Conservation (phyloP, 495 filamentous ascomycete genomes). For the Neurospora cerealis region DNA sequence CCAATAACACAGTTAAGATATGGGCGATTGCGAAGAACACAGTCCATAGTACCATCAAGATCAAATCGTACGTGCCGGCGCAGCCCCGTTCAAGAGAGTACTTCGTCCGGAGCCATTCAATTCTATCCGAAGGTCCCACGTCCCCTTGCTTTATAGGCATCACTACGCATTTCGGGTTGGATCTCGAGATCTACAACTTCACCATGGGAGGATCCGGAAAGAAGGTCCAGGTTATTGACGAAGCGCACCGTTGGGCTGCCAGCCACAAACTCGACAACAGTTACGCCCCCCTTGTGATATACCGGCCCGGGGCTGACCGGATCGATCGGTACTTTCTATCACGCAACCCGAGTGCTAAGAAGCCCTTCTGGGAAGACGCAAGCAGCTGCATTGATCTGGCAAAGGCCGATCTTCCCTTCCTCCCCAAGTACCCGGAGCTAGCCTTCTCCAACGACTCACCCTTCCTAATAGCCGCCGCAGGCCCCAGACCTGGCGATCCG, state of each 20-base stretch:
- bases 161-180: constrained; percentile 20
- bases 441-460: constrained; percentile 16
- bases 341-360: constrained; percentile 11
- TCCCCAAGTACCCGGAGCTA: constrained; percentile 23
- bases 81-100: constrained; percentile 21
- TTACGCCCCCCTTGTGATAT: constrained; percentile 17
- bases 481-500: constrained; percentile 16
- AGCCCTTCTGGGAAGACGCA: constrained; percentile 17
- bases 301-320: constrained; percentile 16
- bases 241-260: constrained; percentile 21
- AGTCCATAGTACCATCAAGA: constrained; percentile 16
- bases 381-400: constrained; percentile 15
- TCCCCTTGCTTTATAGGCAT: constrained; percentile 11
- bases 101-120: constrained; percentile 20
- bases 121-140: constrained; percentile 16
- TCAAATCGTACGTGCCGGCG: constrained; percentile 17
- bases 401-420: constrained; percentile 14
- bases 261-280: constrained; percentile 9
- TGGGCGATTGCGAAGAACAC: constrained; percentile 17
- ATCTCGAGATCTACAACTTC: constrained; percentile 22
- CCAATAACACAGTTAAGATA: constrained; percentile 17
- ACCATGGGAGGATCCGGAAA: constrained; percentile 13
- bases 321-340: constrained; percentile 20
- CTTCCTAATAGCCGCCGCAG: constrained; percentile 18
- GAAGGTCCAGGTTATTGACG: constrained; percentile 21